Evolutionary conservation across 2,329 filamentous ascomycete species (phyloP).

Genomic region (Hypoxylon sp.): DNA sequence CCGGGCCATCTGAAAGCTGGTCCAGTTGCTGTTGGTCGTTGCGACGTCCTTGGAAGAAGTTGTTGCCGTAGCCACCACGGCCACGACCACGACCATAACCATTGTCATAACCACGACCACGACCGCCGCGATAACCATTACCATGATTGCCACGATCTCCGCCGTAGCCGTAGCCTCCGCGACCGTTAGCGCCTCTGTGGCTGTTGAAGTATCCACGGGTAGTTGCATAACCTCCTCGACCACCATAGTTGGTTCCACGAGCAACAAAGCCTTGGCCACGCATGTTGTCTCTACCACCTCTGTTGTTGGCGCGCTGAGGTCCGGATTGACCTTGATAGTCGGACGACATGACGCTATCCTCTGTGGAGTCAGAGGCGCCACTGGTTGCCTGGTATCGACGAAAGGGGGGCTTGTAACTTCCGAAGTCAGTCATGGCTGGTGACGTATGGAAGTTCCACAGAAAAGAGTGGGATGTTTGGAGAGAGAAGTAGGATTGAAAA

Average conservation of each 20-base stretch:
- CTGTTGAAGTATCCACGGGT: not conserved
- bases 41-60: slow-evolving; percentile 23
- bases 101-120: not conserved
- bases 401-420: slow-evolving; percentile 43
- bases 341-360: not conserved
- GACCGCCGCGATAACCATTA: slow-evolving; percentile 6
- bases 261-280: not conserved
- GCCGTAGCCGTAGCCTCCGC: slow-evolving; percentile 14
- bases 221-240: not conserved
- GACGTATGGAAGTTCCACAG: not conserved
- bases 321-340: not conserved
- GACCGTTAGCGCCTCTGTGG: not conserved
- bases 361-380: slow-evolving; percentile 12
- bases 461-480: not conserved
- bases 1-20: slow-evolving; percentile 31
- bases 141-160: slow-evolving; percentile 21
- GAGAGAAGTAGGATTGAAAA: not conserved
- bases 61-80: slow-evolving; percentile 13
- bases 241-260: not conserved
- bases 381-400: slow-evolving; percentile 32
- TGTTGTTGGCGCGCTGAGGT: not conserved
- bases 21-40: slow-evolving; percentile 24
- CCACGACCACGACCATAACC: slow-evolving; percentile 27
- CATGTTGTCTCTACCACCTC: not conserved
- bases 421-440: slow-evolving; percentile 23